These are phyloP conservation scores for Cicer arietinum DNA, from an alignment of 306 rosid genomes.

Conservation along the genomic window DNA sequence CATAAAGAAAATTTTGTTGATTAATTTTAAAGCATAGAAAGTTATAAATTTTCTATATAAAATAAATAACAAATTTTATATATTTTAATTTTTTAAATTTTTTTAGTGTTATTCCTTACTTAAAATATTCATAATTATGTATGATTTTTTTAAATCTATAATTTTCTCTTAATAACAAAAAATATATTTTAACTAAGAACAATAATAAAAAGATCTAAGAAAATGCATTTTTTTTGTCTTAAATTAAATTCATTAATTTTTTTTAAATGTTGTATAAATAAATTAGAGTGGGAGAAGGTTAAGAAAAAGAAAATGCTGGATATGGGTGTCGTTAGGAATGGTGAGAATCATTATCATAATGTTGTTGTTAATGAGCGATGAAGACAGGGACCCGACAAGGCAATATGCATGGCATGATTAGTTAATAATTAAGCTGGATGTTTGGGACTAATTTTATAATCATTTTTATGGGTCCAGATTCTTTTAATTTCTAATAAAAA, in stretches of 20 bases:
- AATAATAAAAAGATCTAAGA: no score
- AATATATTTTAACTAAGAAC: no score
- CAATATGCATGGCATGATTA: constrained; percentile 16
- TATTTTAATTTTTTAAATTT: background rate
- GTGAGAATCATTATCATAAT: constrained; percentile 25
- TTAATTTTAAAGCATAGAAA: no score
- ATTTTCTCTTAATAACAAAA: no score
- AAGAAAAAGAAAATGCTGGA: constrained; percentile 13
- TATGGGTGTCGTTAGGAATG: constrained; percentile 29
- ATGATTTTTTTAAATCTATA: no score
- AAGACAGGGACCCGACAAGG: constrained; percentile 37
- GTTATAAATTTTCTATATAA: no score
- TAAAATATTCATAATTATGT: no score
- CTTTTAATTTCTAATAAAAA: no score
- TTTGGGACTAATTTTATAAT: background rate
- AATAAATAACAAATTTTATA: background rate
- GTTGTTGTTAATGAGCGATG: constrained; percentile 12
- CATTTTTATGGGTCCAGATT: background rate
- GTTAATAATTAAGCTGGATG: constrained; percentile 13
- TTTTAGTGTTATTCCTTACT: no score
- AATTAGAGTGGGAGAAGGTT: constrained; percentile 32
- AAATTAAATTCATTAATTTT: no score
- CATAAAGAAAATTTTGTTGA: no score
- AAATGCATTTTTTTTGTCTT: no score
- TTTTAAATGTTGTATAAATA: background rate